phyloP scores from a whole-genome alignment of 352 stramenopile genomes.

The Globisporangium canariense region DNA sequence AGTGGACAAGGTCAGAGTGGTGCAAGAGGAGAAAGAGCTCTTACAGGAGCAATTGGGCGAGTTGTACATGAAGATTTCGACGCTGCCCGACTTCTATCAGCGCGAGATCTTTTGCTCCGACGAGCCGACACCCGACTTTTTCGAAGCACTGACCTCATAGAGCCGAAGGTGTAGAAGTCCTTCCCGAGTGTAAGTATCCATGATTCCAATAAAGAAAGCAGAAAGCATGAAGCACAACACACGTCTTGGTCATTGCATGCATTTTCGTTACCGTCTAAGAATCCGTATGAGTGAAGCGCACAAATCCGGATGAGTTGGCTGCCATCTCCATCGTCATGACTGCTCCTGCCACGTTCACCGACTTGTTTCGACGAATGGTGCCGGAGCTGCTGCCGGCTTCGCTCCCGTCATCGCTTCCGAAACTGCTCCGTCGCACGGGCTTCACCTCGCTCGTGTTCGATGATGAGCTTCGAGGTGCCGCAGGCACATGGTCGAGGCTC shows the following conservation, averaged over 20 bases:
- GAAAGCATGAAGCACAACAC: background rate
- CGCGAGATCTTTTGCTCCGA: conserved; percentile 81
- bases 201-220: background rate
- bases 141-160: conserved; percentile 65
- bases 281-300: conserved; percentile 34
- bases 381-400: background rate
- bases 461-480: conserved; percentile 17
- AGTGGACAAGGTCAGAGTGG: conserved; percentile 48
- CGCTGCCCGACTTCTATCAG: conserved; percentile 82
- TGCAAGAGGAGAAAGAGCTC: conserved; percentile 70
- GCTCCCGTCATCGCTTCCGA: conserved; percentile 16
- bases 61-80: conserved; percentile 81
- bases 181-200: conserved; percentile 2
- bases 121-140: conserved; percentile 72
- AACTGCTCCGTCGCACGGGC: conserved; percentile 5
- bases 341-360: conserved; percentile 75
- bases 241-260: background rate
- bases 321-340: conserved; percentile 77
- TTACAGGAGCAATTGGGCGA: conserved; percentile 68
- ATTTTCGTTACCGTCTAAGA: conserved; percentile 21
- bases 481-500: conserved; percentile 49
- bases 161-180: background rate
- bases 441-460: conserved; percentile 4
- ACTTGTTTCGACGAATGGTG: conserved; percentile 65
- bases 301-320: conserved; percentile 26